Conservation (phyloP, 176 grass and related monocot genomes). For the Oryza meyeriana region DNA sequence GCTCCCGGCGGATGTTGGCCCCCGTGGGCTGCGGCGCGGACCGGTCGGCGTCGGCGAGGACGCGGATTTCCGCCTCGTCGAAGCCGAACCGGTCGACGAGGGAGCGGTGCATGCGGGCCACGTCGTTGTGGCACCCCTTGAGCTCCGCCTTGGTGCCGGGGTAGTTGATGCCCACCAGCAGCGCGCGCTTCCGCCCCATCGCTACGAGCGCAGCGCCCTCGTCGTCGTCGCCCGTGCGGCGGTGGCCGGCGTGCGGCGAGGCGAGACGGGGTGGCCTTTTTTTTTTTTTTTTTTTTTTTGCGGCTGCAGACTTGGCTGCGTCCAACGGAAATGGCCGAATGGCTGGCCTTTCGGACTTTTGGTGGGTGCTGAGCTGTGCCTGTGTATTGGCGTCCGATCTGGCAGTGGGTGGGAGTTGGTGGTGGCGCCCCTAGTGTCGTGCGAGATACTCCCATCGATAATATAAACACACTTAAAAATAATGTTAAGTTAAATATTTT, state of each 20-base stretch:
- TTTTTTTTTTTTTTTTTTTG: no score
- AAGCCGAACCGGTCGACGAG: conserved; percentile 78
- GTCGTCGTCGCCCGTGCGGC: conserved; percentile 19
- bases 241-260: not conserved
- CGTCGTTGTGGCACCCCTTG: conserved; percentile 94
- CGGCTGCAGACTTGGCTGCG: not conserved
- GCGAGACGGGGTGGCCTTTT: not conserved
- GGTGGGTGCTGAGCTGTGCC: conserved; percentile 2
- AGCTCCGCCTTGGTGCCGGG: conserved; percentile 92
- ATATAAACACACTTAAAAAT: no score
- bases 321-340: not conserved
- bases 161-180: conserved; percentile 94
- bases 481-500: no score
- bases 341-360: not conserved
- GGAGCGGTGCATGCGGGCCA: conserved; percentile 71
- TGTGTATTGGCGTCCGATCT: conserved; percentile 31
- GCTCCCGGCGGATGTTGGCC: conserved; percentile 49
- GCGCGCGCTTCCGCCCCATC: conserved; percentile 72
- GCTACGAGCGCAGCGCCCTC: conserved; percentile 46
- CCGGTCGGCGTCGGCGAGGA: conserved; percentile 71
- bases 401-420: not conserved
- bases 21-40: conserved; percentile 42
- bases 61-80: conserved; percentile 55
- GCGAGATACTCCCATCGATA: no score
- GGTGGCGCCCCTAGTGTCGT: not conserved